Base-by-base conservation (phyloP, 768 basidiomycete genomes). In the Hortiboletus flavorubellus region DNA sequence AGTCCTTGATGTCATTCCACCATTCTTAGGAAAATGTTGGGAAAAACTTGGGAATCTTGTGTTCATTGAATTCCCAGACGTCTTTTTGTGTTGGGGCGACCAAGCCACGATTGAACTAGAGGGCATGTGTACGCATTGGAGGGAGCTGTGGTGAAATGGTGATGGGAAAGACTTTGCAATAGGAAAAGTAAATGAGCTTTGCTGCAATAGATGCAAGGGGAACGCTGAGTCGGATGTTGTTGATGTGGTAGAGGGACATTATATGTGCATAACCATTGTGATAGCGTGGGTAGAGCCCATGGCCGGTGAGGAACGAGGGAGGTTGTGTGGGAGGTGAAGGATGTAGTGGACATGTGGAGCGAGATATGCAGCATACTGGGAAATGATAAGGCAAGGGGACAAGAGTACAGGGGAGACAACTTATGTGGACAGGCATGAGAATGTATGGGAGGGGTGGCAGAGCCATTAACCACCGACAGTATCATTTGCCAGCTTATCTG, bases 301-400 rank as follows among this genome's bases (percentile, higher is more conserved):
- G 80, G 0, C 59, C 66, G 4, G 75, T 74, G 29, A 63, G 44
- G 45, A 75, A 56, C 2, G 76, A 72, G 49, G 40, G 29, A 48
- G 40, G 53, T 59, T 58, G 48, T 52, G 50, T 1, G 61, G 49
- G 33, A 84, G 73, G 0, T 87, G 86, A 35, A 89, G 70, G 51
- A 68, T 33, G 63, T 78, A 84, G 63, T 87, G 84, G 52, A 80
- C 73, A 14, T 86, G 82, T 0, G 89, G 86, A 0, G 85, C 85
- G 40, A 80, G 73, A 37, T 82, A 75, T 4, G 80, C 68, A 1
- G 83, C 71, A 63, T 87, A 89, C 76, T 83, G 60, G 49, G 16
- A 49, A 5, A 49, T 0, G 50, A 35, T 62, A 42, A 62, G 62
- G 38, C 6, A 2, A 39, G 58, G 67, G 41, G 41, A n/a, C 0